These are phyloP conservation scores for Coemansia javaensis DNA, from an alignment of 192 early-diverging fungal genomes.

Conservation along the genomic window DNA sequence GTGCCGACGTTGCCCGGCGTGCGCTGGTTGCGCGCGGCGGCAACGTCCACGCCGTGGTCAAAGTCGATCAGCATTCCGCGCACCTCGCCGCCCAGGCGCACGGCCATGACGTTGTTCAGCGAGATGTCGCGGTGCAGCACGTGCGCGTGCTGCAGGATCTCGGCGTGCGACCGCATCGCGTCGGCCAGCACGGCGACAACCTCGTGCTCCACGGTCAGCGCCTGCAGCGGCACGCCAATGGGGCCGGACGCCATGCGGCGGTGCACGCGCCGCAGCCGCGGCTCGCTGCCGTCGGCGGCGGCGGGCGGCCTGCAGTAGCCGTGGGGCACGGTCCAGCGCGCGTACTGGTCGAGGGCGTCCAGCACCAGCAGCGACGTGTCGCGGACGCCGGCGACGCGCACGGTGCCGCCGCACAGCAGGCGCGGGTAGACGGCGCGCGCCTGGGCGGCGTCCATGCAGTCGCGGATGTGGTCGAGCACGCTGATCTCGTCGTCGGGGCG, in stretches of 20 bases:
- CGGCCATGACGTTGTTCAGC: constrained; percentile 41
- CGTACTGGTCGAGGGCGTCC: constrained; percentile 15
- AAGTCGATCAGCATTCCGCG: constrained; percentile 46
- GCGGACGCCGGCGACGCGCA: constrained; percentile 11
- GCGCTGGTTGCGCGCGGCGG: constrained; percentile 12
- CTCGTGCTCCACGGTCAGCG: constrained; percentile 24
- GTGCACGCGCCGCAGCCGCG: constrained; percentile 24
- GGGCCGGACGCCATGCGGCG: constrained; percentile 43
- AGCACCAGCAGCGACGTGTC: constrained; percentile 35
- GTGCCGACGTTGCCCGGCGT: constrained; percentile 37
- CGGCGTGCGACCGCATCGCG: constrained; percentile 33
- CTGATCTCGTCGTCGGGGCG: constrained; percentile 22
- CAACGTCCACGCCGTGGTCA: constrained; percentile 25
- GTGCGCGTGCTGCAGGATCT: constrained; percentile 14
- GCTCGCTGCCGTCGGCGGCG: background rate
- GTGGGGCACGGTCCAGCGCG: constrained; percentile 41
- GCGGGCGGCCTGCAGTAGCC: constrained; percentile 3
- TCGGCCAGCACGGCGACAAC: constrained; percentile 34
- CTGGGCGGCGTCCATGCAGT: constrained; percentile 11
- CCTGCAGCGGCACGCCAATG: constrained; percentile 24
- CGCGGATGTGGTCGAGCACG: constrained; percentile 28
- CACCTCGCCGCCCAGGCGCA: constrained; percentile 9
- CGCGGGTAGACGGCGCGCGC: constrained; percentile 21
- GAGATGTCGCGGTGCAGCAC: constrained; percentile 46
- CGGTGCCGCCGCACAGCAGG: constrained; percentile 35